These are phyloP conservation scores for Mucor indicus DNA, from an alignment of 371 early-diverging fungal genomes.

Conservation along the genomic window DNA sequence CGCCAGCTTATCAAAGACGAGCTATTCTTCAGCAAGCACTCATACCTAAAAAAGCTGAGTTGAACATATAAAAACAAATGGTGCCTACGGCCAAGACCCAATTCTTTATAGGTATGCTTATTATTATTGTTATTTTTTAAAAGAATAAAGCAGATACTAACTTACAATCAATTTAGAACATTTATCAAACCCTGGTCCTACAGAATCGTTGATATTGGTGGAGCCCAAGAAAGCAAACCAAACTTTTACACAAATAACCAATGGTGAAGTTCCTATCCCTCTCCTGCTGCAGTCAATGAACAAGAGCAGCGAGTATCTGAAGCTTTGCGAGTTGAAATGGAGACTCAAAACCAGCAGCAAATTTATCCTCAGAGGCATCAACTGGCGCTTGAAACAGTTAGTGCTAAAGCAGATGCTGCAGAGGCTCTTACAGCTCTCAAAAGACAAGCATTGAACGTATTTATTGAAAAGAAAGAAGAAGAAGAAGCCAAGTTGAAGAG, in stretches of 20 bases:
- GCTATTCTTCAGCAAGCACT: no score
- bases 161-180: slow-evolving; percentile 43
- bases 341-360: neutral
- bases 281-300: no score
- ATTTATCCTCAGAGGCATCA: neutral
- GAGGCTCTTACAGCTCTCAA: slow-evolving; percentile 2
- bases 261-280: no score
- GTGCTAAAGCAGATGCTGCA: neutral
- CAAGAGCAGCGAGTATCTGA: neutral
- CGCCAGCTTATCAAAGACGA: no score
- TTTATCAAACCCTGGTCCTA: slow-evolving; percentile 30
- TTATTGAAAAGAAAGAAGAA: no score
- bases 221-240: slow-evolving; percentile 36
- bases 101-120: slow-evolving; percentile 29
- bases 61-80: no score
- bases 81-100: slow-evolving; percentile 12
- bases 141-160: neutral
- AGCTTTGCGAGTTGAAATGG: no score
- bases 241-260: slow-evolving; percentile 23
- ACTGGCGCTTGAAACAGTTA: neutral
- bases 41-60: no score
- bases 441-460: neutral
- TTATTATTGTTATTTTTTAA: neutral
- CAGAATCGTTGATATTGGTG: slow-evolving; percentile 22
- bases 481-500: neutral